Evolutionary conservation across 225 moss, liverwort and hornwort species (phyloP), one percentile per base, ranked within the genome.

Genomic region (Anthoceros angustus): DNA sequence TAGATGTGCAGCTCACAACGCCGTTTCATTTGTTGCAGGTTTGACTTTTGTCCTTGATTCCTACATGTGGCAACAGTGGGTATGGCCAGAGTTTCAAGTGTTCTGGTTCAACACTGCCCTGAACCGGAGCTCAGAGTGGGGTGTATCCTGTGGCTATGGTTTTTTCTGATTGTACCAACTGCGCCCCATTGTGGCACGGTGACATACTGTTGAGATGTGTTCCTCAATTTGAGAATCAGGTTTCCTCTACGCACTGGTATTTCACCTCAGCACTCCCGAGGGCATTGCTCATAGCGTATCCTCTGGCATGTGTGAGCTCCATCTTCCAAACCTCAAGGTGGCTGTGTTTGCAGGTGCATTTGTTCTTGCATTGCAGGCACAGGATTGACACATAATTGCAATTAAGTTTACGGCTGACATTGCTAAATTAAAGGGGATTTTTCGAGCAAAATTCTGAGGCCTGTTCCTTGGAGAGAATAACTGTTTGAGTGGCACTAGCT

Each of bases 111-210:
- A 81, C 39, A 77, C 75, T 16, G 81, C 75, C 41, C 42, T 87
- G 45, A 87, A 92, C 67, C 88, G 98, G 61, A 98, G 98, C 77
- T 89, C 98, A 61, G 98, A 92, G 64, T 98, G 92, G 98, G 98
- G 98, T 64, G 92, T 90, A 87, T 90, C 90, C 90, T 79, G 66
- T 67, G 4, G 18, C 39, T 43, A 26, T 40, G 39, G 14, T 7
- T 39, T 63, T 9, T n/a, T 23, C 7, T 4, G 18, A 50, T 49
- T 24, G 0, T 24, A 16, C 12, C 1, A 48, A 40, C 40, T 16
- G 39, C 46, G 5, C 11, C 8, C 18, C 25, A 11, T 32, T 9
- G 9, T 18, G 26, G 18, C 45, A 46, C 43, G 23, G 25, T 63
- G 9, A 25, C 26, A 23, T n/a, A 12, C 10, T n/a, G 2, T 64